Percentiles rank a stretch among this genome's conserved stretches.
These are phyloP conservation scores for Primulina huaijiensis DNA, from an alignment of 257 asterid genomes.

Conservation along the genomic window DNA sequence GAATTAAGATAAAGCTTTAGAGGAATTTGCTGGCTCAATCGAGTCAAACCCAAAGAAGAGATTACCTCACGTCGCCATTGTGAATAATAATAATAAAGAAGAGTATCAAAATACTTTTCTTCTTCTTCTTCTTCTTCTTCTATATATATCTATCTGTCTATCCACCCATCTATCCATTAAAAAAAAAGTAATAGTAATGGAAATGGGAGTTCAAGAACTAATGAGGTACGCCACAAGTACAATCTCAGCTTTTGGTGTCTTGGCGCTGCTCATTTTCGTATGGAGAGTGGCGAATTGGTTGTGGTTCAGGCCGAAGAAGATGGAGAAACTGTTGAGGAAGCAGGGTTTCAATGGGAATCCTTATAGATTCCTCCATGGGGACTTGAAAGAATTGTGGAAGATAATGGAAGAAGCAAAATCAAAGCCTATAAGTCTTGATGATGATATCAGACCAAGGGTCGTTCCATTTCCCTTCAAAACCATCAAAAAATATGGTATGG, in stretches of 20 bases:
- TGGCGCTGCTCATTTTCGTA: neutral
- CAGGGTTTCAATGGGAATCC: conserved; percentile 30
- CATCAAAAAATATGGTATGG: neutral
- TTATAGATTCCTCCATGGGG: conserved; percentile 24
- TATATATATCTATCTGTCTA: no score
- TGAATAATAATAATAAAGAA: no score
- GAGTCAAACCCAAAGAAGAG: no score
- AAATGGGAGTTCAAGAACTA: neutral
- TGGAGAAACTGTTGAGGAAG: conserved; percentile 21
- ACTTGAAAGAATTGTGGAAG: conserved; percentile 13
- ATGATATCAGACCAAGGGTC: neutral
- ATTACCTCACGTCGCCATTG: no score
- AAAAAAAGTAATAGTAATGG: no score
- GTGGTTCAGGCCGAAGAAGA: conserved; percentile 25
- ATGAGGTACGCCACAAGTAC: neutral
- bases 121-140: no score
- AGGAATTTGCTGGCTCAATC: no score
- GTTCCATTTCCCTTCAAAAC: neutral
- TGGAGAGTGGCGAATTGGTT: conserved; percentile 18
- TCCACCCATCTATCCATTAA: no score
- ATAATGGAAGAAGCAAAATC: conserved; percentile 10
- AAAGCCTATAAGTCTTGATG: neutral
- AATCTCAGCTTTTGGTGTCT: neutral
- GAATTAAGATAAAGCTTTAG: no score
- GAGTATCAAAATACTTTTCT: no score